Base-by-base conservation (phyloP, 2,329 filamentous ascomycete genomes). In the Phialophora macrospora region DNA sequence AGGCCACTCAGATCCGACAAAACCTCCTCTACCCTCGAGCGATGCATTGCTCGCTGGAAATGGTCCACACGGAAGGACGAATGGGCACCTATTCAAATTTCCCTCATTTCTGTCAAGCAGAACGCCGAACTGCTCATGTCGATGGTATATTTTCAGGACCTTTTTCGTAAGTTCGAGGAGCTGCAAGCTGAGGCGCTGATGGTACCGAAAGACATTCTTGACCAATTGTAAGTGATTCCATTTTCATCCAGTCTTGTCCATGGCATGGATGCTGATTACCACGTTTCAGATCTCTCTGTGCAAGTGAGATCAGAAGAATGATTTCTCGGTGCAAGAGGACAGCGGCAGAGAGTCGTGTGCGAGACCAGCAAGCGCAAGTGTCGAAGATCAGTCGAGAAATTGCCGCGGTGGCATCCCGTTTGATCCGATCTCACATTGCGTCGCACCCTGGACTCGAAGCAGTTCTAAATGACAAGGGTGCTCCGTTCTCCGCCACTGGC, bases 61-160 rank as follows among this genome's bases (percentile, higher is more conserved):
- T 60, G 58, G 58, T 52, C 26, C 9, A 52, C 2, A 17, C 58
- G 44, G 34, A 60, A 58, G 55, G 44, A 64, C 17, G 61, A 63
- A 41, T 60, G 55, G 44, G 11, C n/a, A 24, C 44, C 34, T 24
- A n/a, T 41, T 62, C 32, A 41, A 28, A 34, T 17, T 24, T 17
- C 24, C 17, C 48, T 41, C 32, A 62, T 44, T n/a, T 60, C 61
- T 11, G 49, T 61, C 55, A 52, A 52, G 28, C n/a, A 14, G 4
- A 60, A 46, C 46, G 58, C 58, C 28, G 32, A 20, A 14, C 46
- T 60, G 17, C 61, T 48, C 30, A 12, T 46, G 38, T 46, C 14
- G 24, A 58, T 58, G 22, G 38, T 58, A 11, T 6, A 17, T 58
- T 48, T 20, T 38, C 22, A 58, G 9, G 20, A 58, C 11, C 20